Base-by-base conservation (phyloP, 2,329 filamentous ascomycete genomes). In the Pestalotiopsis sp. region DNA sequence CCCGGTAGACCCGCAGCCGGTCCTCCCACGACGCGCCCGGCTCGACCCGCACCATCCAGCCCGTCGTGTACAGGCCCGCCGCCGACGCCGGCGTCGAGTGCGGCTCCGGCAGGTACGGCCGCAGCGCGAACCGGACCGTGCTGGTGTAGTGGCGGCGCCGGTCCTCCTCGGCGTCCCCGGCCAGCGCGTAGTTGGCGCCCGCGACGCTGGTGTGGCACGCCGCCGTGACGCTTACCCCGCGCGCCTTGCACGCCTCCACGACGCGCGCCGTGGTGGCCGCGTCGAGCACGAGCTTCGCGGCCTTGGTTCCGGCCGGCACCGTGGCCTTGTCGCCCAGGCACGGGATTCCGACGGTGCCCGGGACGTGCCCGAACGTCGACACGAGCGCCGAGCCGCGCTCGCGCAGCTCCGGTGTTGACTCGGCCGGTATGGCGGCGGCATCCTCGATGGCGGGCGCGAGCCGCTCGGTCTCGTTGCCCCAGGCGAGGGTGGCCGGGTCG, bases 141-240 rank as follows among this genome's bases (percentile, higher is more conserved):
- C 75, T 75, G 39, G 75, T 75, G 64, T 79, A 79, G 67, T 77
- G 31, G 0, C 31, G 31, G 31, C 31, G 31, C 7, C 31, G 31
- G 31, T 36, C 31, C 49, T 49, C 64, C 27, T 39, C 64, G 11
- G 59, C 62, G 45, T 12, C 59, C 59, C 72, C 57, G 70, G 74
- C 65, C 45, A 73, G 52, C 38, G 74, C 71, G 69, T 77, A 76
- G 27, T 74, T 76, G n/a, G 73, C 74, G 2, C 73, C 75, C 14
- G 72, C 77, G 4, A 80, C 58, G 9, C 74, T 75, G 23, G 77
- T 76, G 70, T 80, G 77, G 31, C 76, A 72, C 5, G 77, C 78
- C 4, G 77, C 73, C 4, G 72, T 74, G 13, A 80, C 71, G 20
- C 71, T 77, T 25, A 80, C 64, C 31, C 59, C 57, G 17, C 66